Conservation (phyloP, 345 rosid genomes). For the Reutealis trisperma region DNA sequence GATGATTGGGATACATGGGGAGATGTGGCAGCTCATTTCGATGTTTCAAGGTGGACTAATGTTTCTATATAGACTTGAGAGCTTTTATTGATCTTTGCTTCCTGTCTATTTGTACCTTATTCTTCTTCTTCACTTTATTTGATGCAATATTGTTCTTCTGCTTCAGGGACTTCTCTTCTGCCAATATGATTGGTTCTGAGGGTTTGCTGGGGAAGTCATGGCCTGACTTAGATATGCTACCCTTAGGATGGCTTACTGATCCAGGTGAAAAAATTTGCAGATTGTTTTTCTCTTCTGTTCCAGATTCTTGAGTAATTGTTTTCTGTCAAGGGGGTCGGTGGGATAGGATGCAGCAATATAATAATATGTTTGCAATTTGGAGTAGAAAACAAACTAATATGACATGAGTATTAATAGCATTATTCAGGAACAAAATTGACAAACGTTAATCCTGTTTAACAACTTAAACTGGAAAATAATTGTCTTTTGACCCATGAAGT, state of each 20-base stretch:
- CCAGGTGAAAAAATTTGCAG: slow-evolving; percentile 46
- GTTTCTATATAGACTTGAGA: slow-evolving; percentile 4
- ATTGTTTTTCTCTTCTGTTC: slow-evolving; percentile 9
- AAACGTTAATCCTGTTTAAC: not conserved
- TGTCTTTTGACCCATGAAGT: not conserved
- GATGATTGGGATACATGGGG: slow-evolving; percentile 97
- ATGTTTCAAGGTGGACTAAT: slow-evolving; percentile 62
- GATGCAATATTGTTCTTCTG: slow-evolving; percentile 20
- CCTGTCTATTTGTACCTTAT: slow-evolving; percentile 1
- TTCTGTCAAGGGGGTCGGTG: not conserved
- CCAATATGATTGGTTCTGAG: slow-evolving; percentile 61
- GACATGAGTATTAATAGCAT: not conserved
- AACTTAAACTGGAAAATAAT: not conserved
- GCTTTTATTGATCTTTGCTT: slow-evolving; percentile 8
- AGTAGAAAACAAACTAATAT: too few species aligned
- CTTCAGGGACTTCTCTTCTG: slow-evolving; percentile 64
- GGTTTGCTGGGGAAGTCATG: slow-evolving; percentile 79
- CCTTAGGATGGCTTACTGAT: slow-evolving; percentile 89
- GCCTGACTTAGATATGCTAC: slow-evolving; percentile 95
- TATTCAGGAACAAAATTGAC: too few species aligned
- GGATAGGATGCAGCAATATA: slow-evolving; percentile 4
- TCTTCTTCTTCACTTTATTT: not conserved
- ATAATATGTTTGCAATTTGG: not conserved
- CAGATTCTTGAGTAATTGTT: slow-evolving; percentile 6
- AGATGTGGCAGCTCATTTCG: slow-evolving; percentile 78